phyloP scores from a whole-genome alignment of 208 protist genomes.

The Leishmania mexicana region DNA sequence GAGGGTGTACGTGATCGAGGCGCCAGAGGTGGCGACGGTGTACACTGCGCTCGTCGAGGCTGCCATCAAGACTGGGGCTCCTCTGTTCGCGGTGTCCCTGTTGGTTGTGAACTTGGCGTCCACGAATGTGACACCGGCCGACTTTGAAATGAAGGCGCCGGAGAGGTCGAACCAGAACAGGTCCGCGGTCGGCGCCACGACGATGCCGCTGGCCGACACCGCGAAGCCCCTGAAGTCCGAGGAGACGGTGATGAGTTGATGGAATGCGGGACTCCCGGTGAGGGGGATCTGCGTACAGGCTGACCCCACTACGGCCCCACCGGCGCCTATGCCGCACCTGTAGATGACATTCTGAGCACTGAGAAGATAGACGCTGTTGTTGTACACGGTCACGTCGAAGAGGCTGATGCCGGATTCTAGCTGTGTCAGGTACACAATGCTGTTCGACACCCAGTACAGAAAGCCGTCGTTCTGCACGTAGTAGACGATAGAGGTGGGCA shows the following conservation, averaged over 20 bases:
- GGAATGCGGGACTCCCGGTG: conserved; percentile 8
- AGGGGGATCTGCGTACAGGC: conserved; percentile 5
- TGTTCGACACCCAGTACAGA: conserved; percentile 11
- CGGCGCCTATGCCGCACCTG: conserved; percentile 22
- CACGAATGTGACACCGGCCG: not conserved
- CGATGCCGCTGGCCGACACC: conserved; percentile 26
- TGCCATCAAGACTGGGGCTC: conserved; percentile 8
- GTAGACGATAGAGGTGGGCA: conserved; percentile 9
- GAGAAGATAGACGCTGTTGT: conserved; percentile 33
- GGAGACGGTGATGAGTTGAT: not conserved
- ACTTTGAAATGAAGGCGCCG: conserved; percentile 10
- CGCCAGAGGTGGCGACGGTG: conserved; percentile 21
- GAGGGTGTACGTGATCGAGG: conserved; percentile 20
- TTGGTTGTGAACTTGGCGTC: conserved; percentile 12
- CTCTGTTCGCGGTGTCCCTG: not conserved
- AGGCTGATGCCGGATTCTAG: conserved; percentile 28
- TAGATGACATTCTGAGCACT: conserved; percentile 23
- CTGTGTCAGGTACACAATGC: conserved; percentile 4
- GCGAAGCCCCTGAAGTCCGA: conserved; percentile 8
- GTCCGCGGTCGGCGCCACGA: conserved; percentile 20
- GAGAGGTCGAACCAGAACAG: conserved; percentile 34
- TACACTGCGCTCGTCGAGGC: conserved; percentile 8
- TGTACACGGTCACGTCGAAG: conserved; percentile 34
- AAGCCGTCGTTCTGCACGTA: conserved; percentile 24
- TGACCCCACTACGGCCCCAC: conserved; percentile 4